Evolutionary conservation across 1,284 basidiomycete species (phyloP).

Genomic region (Tetrapyrgos nigripes): DNA sequence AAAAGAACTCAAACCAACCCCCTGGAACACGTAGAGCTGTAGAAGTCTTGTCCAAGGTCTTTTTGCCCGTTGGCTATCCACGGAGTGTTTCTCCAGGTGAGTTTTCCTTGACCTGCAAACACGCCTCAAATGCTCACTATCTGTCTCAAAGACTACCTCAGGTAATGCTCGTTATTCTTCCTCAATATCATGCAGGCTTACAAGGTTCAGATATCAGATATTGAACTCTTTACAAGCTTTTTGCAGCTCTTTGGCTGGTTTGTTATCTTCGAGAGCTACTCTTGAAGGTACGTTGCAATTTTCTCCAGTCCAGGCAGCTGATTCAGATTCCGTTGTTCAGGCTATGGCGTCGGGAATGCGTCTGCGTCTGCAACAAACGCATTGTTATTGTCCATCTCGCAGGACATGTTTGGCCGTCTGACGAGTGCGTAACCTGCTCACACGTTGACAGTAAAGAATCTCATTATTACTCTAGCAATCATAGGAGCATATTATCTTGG

Average conservation of each 20-base stretch:
- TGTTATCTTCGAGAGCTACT: constrained; percentile 71
- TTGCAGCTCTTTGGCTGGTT: constrained; percentile 66
- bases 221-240: constrained; percentile 73
- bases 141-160: constrained; percentile 34
- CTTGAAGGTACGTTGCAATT: constrained; percentile 56
- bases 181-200: neutral
- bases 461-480: constrained; percentile 51
- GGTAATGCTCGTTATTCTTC: constrained; percentile 16
- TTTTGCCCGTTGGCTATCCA: constrained; percentile 68
- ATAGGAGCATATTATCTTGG: constrained; percentile 65
- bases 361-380: constrained; percentile 70
- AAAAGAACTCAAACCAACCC: neutral
- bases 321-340: constrained; percentile 37
- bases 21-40: constrained; percentile 3
- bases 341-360: constrained; percentile 71
- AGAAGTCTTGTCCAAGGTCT: constrained; percentile 52
- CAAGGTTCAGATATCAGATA: constrained; percentile 57
- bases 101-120: constrained; percentile 6
- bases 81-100: constrained; percentile 63
- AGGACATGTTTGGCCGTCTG: constrained; percentile 66
- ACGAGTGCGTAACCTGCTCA: constrained; percentile 53
- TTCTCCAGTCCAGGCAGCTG: neutral
- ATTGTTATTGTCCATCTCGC: constrained; percentile 64
- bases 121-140: constrained; percentile 4
- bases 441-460: neutral